phyloP scores from a whole-genome alignment of 1,284 basidiomycete genomes.

The Heterobasidion annosum region DNA sequence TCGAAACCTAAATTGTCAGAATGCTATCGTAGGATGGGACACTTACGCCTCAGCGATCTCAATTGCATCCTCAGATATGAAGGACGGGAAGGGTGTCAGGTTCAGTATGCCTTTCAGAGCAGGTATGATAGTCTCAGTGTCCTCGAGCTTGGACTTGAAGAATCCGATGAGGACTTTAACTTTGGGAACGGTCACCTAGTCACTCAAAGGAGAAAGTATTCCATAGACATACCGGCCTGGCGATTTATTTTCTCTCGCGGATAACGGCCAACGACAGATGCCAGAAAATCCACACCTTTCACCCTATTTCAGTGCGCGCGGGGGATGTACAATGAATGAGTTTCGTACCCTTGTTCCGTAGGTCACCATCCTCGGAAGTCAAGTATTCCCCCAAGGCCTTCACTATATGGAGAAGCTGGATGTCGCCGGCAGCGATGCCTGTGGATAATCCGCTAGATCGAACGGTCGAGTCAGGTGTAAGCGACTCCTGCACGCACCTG shows the following conservation, averaged over 20 bases:
- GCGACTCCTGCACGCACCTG: slow-evolving; percentile 30
- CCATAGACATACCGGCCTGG: slow-evolving; percentile 60
- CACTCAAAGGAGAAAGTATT: not conserved
- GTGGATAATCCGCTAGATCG: slow-evolving; percentile 9
- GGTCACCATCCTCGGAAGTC: slow-evolving; percentile 75
- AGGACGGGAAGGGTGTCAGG: slow-evolving; percentile 56
- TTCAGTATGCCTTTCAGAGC: slow-evolving; percentile 68
- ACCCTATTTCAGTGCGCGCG: not conserved
- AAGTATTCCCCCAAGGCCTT: slow-evolving; percentile 82
- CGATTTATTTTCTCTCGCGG: slow-evolving; percentile 64
- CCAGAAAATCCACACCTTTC: slow-evolving; percentile 71
- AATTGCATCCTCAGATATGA: slow-evolving; percentile 65
- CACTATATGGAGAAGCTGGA: slow-evolving; percentile 76
- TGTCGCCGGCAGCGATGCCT: slow-evolving; percentile 59
- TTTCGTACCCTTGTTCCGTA: slow-evolving; percentile 67
- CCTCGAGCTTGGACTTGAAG: slow-evolving; percentile 81
- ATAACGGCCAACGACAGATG: slow-evolving; percentile 52
- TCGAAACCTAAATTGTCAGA: slow-evolving; percentile 3
- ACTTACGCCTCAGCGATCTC: slow-evolving; percentile 64
- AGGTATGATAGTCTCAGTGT: slow-evolving; percentile 74
- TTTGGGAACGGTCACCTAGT: slow-evolving; percentile 20
- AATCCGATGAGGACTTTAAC: slow-evolving; percentile 80
- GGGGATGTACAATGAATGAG: not conserved
- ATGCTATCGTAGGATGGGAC: not conserved
- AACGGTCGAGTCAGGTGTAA: not conserved